Evolutionary conservation across 169 alveolate species (phyloP), one percentile per base, ranked within the genome.

Genomic region (Amoebophrya sp.): DNA sequence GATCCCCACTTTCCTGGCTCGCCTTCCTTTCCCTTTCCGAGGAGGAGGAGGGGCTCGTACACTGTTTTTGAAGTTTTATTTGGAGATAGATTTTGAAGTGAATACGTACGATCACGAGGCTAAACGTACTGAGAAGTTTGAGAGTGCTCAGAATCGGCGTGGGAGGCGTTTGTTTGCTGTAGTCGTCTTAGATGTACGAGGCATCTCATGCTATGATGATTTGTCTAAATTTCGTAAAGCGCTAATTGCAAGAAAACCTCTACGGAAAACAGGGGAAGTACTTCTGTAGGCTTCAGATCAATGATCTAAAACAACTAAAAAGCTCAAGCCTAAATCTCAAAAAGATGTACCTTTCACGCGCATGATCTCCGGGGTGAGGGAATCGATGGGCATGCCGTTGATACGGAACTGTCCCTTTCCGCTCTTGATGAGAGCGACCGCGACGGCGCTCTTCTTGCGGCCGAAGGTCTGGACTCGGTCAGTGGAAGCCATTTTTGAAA

Each of bases 371-470:
- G 99, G 99, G 95, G 97, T 99, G 91, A 98, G 96, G 93, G 97
- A 95, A 93, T 98, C 98, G 90, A 98, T 93, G 53, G 99, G 99
- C 91, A 97, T 95, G 65, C 99, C 99, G 95, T 98, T 98, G 83
- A 98, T 98, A 94, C 98, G 98, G 93, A 98, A 97, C 93, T 96
- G 93, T 53, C 99, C 99, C 91, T 95, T 96, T 89, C 98, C 98
- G 92, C 94, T 95, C 92, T 97, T 96, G 89, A 98, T 96, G 53
- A 97, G 95, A 29, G 99, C 99, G 90, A 98, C 99, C 38, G 99
- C 99, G 53, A 98, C 98, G 41, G 99, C 98, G 94, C 98, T 98
- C 98, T 98, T 98, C 98, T 98, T 97, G 94, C 98, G 98, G 89
- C 99, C 99, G 96, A 97, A 98, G 94, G 99, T 97, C 96, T 98